phyloP scores from a whole-genome alignment of 1,284 basidiomycete species.

The Cryptococcus sp. region DNA sequence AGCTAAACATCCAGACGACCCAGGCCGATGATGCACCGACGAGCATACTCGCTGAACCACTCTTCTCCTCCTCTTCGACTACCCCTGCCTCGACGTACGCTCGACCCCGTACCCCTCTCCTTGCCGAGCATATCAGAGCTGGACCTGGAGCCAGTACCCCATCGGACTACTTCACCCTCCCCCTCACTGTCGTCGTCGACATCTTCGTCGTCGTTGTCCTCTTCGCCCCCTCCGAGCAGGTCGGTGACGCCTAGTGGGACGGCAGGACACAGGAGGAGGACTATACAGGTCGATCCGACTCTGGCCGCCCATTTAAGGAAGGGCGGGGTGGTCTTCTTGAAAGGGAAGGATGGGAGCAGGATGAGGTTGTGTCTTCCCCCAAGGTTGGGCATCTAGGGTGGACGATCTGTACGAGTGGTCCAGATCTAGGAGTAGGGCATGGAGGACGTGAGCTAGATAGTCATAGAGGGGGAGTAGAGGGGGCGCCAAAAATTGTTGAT shows the following conservation, averaged over 20 bases:
- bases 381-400: too few species aligned
- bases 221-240: neutral
- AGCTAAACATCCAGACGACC: neutral
- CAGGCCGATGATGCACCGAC: neutral
- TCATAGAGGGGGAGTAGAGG: too few species aligned
- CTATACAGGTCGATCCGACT: constrained; percentile 22
- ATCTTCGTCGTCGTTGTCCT: too few species aligned
- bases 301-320: constrained; percentile 21
- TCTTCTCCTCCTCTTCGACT: neutral
- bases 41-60: constrained; percentile 2
- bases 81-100: neutral
- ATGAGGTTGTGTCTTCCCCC: constrained; percentile 7
- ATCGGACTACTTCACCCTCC: neutral
- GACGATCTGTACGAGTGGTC: neutral
- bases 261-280: too few species aligned
- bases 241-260: too few species aligned
- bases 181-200: too few species aligned
- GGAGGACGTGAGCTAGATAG: too few species aligned
- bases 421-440: neutral
- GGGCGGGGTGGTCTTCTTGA: constrained; percentile 22
- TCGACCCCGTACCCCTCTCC: neutral
- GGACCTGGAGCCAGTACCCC: too few species aligned
- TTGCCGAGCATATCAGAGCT: neutral
- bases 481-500: too few species aligned
- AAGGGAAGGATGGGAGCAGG: constrained; percentile 18